Base-by-base conservation (phyloP, 257 asterid species). In the Solanum raphanifolium region DNA sequence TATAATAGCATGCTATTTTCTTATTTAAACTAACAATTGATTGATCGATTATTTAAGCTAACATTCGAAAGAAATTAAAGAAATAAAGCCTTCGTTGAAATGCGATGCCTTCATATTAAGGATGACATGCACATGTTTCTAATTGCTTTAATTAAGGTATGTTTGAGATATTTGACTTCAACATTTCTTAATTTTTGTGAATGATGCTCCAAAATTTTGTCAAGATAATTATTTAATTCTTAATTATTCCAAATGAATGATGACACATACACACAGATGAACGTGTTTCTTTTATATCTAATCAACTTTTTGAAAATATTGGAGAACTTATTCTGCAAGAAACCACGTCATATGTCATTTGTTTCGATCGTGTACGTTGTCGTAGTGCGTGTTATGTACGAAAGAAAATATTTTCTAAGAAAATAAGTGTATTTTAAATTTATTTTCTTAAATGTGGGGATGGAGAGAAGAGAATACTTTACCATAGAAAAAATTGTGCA, bases 361-460 rank as follows among this genome's bases (percentile, higher is more conserved):
- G 9, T 66, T 66, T 66, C 27, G 5, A 25, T 66, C 3, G 20
- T 5, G 15, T 66, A 66, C 20, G 4, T 11, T 65, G 27, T 11
- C 18, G 27, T 5, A n/a, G 32, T 2, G 3, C 10, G 3, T 65
- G 32, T n/a, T 65, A 1, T 0, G 7, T n/a, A 4, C 0, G 32
- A 10, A 11, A 2, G 3, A n/a, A 23, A 60, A 60, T 58, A 21
- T 58, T 58, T 21, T 55, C 1, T 9, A 8, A 21, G 1, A 21
- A 60, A 58, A 62, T 62, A 23, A 23, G 1, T 6, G 2, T 0
- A 15, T 48, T 13, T 46, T 13, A 46, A 46, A 46, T 13, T 46
- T 46, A 46, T 46, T 13, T 46, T 13, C 7, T 48, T 48, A 48
- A 48, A 48, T 48, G 13, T 13, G 58, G 1, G 7, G 6, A 0